phyloP scores from a whole-genome alignment of 2,329 filamentous ascomycete species.

The Penicillium paneum region DNA sequence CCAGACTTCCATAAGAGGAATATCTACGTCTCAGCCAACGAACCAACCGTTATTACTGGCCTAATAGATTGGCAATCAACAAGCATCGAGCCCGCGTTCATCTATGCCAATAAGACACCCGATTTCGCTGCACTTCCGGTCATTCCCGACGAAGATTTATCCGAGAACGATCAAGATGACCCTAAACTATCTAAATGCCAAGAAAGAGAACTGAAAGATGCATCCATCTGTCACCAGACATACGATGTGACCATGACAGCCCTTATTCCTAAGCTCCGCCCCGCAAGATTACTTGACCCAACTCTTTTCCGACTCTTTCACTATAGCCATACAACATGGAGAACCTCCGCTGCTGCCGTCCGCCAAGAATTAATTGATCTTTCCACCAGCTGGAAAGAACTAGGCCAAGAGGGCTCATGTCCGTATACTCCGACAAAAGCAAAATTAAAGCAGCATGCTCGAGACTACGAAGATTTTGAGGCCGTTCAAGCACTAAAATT shows the following conservation, averaged over 20 bases:
- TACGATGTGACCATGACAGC: constrained; percentile 28
- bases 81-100: constrained; percentile 32
- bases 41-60: constrained; percentile 29
- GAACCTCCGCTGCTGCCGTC: constrained; percentile 24
- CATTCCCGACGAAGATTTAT: constrained; percentile 7
- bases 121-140: constrained; percentile 28
- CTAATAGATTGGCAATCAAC: constrained; percentile 37
- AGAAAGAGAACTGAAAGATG: constrained; percentile 17
- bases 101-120: constrained; percentile 27
- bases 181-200: too few relatives aligned
- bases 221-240: constrained; percentile 29
- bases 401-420: constrained; percentile 25
- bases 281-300: constrained; percentile 26
- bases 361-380: constrained; percentile 34
- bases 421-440: constrained; percentile 25
- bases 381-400: constrained; percentile 23
- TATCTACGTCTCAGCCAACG: constrained; percentile 31
- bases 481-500: constrained; percentile 27
- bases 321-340: constrained; percentile 31
- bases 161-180: too few relatives aligned
- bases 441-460: constrained; percentile 25
- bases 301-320: constrained; percentile 33
- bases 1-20: constrained; percentile 35
- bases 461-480: constrained; percentile 34
- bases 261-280: constrained; percentile 24